A percentile compares a stretch with the other conserved stretches of the same genome.
phyloP scores from a whole-genome alignment of 805 yeast species.

The Cyberlindnera veronae region DNA sequence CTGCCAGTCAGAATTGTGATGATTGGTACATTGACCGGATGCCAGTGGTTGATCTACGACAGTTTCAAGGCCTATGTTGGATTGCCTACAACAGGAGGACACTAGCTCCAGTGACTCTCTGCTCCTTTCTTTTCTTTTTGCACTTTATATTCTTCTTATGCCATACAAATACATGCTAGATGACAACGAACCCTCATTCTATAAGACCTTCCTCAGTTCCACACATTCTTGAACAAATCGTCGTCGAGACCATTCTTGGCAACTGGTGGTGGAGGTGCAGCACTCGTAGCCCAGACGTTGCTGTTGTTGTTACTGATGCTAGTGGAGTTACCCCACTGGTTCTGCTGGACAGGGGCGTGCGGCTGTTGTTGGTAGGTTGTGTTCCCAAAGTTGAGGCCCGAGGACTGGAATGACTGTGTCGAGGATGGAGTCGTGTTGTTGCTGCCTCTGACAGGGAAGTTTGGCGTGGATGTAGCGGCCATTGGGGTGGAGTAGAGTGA shows the following conservation, averaged over 20 bases:
- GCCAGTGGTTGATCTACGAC: constrained; percentile 96
- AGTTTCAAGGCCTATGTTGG: constrained; percentile 94
- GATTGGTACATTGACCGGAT: constrained; percentile 96
- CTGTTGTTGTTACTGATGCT: not conserved
- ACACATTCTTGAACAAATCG: constrained; percentile 66
- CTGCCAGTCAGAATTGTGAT: constrained; percentile 89
- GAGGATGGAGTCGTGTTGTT: constrained; percentile 3
- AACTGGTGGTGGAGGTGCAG: constrained; percentile 1
- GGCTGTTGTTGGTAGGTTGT: constrained; percentile 6
- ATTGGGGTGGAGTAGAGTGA: constrained; percentile 74
- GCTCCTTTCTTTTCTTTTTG: not conserved
- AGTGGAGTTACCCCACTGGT: constrained; percentile 8
- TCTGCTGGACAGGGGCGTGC: constrained; percentile 5
- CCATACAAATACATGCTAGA: not conserved
- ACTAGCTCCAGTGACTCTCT: not conserved
- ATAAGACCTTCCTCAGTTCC: constrained; percentile 38
- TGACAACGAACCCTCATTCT: too few species aligned
- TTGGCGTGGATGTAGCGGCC: constrained; percentile 24
- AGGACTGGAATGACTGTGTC: constrained; percentile 10
- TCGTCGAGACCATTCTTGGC: constrained; percentile 41
- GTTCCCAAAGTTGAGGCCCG: constrained; percentile 12
- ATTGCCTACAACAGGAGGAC: constrained; percentile 85
- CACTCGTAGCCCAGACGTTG: constrained; percentile 9
- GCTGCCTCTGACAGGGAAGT: constrained; percentile 13
- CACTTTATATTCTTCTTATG: not conserved